Percentiles rank a stretch among this genome's conserved stretches.
Conservation (phyloP, 306 rosid genomes). For the Quercus cerris region DNA sequence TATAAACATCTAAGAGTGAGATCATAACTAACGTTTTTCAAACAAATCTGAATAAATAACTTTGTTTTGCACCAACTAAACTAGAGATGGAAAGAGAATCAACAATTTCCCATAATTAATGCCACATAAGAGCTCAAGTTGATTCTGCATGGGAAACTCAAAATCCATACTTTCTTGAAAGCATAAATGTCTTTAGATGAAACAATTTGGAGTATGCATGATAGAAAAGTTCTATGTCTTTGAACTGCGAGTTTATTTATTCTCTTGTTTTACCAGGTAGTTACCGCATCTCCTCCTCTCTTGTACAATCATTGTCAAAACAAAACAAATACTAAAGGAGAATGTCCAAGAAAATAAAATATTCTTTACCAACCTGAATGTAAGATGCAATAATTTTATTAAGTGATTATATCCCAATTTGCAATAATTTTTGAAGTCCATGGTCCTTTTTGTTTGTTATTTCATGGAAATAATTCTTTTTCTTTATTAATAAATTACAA, state of each 20-base stretch:
- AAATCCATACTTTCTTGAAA: neutral
- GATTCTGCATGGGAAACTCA: neutral
- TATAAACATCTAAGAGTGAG: neutral
- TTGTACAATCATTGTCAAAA: neutral
- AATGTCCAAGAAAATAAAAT: neutral
- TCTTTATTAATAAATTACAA: too few relatives aligned
- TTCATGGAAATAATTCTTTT: too few relatives aligned
- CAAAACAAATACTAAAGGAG: conserved; percentile 12
- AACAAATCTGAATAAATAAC: neutral
- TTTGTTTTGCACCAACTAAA: neutral
- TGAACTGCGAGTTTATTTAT: conserved; percentile 1
- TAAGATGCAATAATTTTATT: conserved; percentile 52
- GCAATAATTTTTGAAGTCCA: too few relatives aligned
- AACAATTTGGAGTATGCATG: neutral
- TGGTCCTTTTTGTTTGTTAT: too few relatives aligned
- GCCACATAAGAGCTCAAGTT: neutral
- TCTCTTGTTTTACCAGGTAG: neutral
- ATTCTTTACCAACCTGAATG: conserved; percentile 69
- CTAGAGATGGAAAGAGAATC: neutral
- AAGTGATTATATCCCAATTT: too few relatives aligned
- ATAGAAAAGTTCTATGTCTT: neutral
- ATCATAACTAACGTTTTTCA: neutral
- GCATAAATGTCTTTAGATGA: neutral
- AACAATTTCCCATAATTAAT: neutral
- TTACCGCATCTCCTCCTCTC: neutral